Evolutionary conservation across 2,329 filamentous ascomycete genomes (phyloP), one percentile per base, ranked within the genome.

Genomic region (Pseudogymnoascus sp.): DNA sequence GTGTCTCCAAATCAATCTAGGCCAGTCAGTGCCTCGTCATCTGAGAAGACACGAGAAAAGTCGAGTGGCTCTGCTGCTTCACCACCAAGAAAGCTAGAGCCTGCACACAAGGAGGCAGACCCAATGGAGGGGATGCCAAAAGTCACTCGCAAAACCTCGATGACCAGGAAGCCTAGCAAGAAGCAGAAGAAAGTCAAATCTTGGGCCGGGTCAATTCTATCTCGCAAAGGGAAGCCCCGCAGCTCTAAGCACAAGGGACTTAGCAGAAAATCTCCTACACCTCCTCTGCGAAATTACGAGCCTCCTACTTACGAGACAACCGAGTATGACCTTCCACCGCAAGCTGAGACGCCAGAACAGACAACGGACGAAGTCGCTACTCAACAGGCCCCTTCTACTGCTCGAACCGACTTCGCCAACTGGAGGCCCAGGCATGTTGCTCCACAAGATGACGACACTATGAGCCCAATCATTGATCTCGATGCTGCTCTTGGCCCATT

Each of bases 401-500:
- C 54, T 24, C 66, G 67, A 21, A 70, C 65, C 3, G 64, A 71
- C 60, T 71, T 69, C 41, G 61, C 70, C 9, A 65, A 72, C 2
- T 75, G 76, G 69, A 77, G 75, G 44, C 74, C 77, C 66, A 63
- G 73, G 39, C 73, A 73, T 4, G 66, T 70, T 15, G 69, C 68
- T 64, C 74, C 67, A 41, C 73, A 73, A 2, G 79, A 84, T 7
- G 84, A 86, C 54, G 90, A 95, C 63, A 73, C 83, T 2, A 81
- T 87, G 60, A 90, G 86, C 69, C 87, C 89, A 6, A 88, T 97
- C 73, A 95, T 99, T 65, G 94, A 99, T 73, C 78, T 99, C 41
- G 94, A 99, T 75, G 93, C 92, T 15, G 94, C 93, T 26, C 81
- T 97, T 1, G 92, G 92, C 1, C 92, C 93, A 0, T 96, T 96